Percentiles rank a stretch among this genome's conserved stretches.
Evolutionary conservation across 345 rosid species (phyloP).

Genomic region (Dipteronia dyeriana): DNA sequence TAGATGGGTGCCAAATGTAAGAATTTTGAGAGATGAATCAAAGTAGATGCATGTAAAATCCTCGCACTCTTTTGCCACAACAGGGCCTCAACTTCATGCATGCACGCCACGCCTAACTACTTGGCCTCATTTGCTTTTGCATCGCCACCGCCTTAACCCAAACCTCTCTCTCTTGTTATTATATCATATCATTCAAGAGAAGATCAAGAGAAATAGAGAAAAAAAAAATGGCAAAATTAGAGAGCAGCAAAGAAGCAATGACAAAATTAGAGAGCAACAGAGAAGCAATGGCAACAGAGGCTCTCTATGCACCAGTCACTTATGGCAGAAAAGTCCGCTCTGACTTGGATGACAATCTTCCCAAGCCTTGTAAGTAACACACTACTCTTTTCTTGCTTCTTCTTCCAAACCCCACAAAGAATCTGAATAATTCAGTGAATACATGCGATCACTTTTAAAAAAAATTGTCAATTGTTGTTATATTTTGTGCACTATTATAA

Average conservation of each 20-base stretch:
- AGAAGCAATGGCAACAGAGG: conserved; percentile 61
- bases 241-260: neutral
- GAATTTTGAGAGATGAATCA: neutral
- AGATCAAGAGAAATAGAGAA: neutral
- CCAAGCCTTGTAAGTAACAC: conserved; percentile 66
- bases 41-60: neutral
- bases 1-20: neutral
- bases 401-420: no score
- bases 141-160: neutral
- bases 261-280: conserved; percentile 30
- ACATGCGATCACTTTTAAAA: no score
- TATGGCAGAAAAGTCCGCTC: conserved; percentile 51
- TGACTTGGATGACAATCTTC: conserved; percentile 65
- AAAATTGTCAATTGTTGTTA: no score
- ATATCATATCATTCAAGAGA: neutral
- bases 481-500: neutral
- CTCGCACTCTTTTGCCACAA: neutral
- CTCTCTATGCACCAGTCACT: conserved; percentile 78
- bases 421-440: no score
- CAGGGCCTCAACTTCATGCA: neutral
- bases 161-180: neutral
- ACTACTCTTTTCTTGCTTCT: neutral
- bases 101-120: conserved; percentile 1
- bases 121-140: neutral
- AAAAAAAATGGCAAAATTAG: no score